phyloP scores from a whole-genome alignment of 257 asterid genomes.

The Nicotiana tabacum region DNA sequence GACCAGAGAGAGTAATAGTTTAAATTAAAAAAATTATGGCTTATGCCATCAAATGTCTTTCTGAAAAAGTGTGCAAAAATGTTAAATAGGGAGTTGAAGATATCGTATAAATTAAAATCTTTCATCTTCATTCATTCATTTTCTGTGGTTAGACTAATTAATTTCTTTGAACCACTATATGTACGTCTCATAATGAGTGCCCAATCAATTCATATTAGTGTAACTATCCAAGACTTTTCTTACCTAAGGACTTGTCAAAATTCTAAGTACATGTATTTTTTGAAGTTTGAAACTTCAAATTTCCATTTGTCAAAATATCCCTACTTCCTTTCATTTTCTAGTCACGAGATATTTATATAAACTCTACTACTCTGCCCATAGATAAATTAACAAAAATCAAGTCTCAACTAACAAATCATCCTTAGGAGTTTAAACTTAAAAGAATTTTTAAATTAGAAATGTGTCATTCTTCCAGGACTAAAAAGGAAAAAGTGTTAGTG shows the following conservation, averaged over 20 bases:
- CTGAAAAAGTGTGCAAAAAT: too few species aligned
- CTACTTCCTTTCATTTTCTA: neutral
- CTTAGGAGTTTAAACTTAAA: neutral
- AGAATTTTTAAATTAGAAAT: neutral
- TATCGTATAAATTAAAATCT: too few species aligned
- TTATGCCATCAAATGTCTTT: too few species aligned
- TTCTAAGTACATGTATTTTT: neutral
- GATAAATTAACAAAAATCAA: neutral
- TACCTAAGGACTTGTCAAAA: neutral
- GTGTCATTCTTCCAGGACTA: neutral
- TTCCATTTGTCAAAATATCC: neutral
- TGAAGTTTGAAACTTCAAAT: neutral
- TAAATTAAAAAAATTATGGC: too few species aligned
- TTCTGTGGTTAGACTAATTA: too few species aligned
- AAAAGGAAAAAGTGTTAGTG: too few species aligned
- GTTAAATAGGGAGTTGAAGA: too few species aligned
- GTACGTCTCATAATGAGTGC: too few species aligned
- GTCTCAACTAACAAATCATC: too few species aligned
- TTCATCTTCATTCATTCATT: too few species aligned
- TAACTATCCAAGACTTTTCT: neutral
- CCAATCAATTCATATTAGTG: neutral
- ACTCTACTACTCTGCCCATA: neutral
- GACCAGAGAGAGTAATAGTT: too few species aligned
- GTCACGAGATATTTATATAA: neutral
- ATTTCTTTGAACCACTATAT: too few species aligned